Conservation (phyloP, 352 stramenopile species). For the Pelagophyceae sp. region DNA sequence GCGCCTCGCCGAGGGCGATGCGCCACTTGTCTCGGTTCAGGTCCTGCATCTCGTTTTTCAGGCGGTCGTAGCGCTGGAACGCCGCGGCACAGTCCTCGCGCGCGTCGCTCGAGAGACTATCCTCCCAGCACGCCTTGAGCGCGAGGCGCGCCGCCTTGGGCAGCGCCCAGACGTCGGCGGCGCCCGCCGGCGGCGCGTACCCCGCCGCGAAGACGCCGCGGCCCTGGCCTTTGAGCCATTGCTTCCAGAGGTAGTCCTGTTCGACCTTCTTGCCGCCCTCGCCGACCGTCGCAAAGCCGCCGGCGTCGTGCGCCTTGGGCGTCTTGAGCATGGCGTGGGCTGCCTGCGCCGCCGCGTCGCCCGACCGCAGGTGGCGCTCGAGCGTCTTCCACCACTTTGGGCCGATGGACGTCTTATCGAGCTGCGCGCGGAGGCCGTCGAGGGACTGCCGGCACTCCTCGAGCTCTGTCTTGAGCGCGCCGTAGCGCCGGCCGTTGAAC, state of each 20-base stretch:
- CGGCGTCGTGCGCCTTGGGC: not conserved
- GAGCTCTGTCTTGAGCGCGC: no score
- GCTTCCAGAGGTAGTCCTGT: no score
- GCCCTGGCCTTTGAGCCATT: no score
- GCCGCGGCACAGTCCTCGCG: no score
- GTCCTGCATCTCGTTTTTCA: not conserved
- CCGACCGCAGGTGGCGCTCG: not conserved
- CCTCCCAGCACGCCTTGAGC: not conserved
- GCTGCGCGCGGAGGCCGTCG: no score
- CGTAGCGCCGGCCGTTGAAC: no score
- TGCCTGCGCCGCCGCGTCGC: not conserved
- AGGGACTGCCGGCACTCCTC: no score
- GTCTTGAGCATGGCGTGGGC: not conserved
- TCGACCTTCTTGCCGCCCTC: no score
- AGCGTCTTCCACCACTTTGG: no score
- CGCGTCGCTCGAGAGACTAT: not conserved
- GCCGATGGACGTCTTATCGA: no score
- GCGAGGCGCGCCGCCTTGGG: not conserved
- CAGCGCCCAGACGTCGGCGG: constrained; percentile 4
- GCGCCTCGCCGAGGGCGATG: constrained; percentile 29
- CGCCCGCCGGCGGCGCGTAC: not conserved
- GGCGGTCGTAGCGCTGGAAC: not conserved
- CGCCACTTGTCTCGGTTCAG: not conserved
- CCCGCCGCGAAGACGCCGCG: not conserved
- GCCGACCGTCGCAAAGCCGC: no score